Percentiles rank a stretch among this genome's conserved stretches.
Conservation (phyloP, 164 flowering plant species). For the Annona cherimola region DNA sequence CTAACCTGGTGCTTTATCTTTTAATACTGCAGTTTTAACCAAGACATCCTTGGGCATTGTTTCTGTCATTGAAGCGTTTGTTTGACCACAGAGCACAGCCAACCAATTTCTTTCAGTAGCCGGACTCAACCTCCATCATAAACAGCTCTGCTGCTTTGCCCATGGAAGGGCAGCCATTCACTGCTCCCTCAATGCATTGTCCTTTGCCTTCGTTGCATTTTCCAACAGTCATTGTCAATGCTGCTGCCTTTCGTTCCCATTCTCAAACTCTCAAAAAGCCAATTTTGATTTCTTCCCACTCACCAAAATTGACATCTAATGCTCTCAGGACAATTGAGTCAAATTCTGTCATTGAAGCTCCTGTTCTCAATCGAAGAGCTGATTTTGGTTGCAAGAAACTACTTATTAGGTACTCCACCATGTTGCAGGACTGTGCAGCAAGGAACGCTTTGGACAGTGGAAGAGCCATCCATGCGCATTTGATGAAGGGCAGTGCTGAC, state of each 20-base stretch:
- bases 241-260: neutral
- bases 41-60: too few relatives aligned
- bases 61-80: too few relatives aligned
- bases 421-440: constrained; percentile 24
- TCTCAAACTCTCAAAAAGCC: neutral
- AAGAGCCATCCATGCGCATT: constrained; percentile 34
- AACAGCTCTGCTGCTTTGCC: neutral
- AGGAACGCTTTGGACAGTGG: constrained; percentile 22
- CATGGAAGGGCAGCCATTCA: constrained; percentile 1
- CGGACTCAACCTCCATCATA: too few relatives aligned
- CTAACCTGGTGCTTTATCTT: too few relatives aligned
- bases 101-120: too few relatives aligned
- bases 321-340: neutral
- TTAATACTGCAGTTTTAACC: too few relatives aligned
- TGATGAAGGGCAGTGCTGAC: constrained; percentile 24
- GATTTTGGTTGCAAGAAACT: neutral
- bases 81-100: too few relatives aligned
- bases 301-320: neutral
- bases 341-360: neutral
- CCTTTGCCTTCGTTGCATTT: neutral
- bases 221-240: neutral
- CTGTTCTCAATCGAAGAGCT: neutral
- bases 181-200: neutral
- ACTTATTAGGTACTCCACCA: constrained; percentile 24
- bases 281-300: neutral